A percentile compares a stretch with the other conserved stretches of the same genome.
phyloP scores from a whole-genome alignment of 495 filamentous ascomycete species.

The Cercophora newfieldiana region DNA sequence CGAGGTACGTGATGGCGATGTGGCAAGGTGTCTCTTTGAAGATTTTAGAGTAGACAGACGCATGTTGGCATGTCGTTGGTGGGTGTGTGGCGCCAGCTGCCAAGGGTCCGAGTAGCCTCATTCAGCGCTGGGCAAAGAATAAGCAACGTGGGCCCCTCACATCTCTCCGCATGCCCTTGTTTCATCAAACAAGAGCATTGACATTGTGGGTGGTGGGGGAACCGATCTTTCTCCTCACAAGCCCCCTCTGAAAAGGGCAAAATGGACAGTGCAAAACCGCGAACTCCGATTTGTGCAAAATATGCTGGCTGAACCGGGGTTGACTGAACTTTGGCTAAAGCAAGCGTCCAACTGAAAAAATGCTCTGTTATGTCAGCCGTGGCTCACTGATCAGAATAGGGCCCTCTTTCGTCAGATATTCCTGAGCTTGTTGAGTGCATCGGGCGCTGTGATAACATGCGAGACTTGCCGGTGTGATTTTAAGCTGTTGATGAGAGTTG shows the following conservation, averaged over 20 bases:
- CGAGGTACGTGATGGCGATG: not conserved
- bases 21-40: not conserved
- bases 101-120: conserved; percentile 12
- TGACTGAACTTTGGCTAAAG: not conserved
- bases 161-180: not conserved
- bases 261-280: conserved; percentile 1
- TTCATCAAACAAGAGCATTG: conserved; percentile 19
- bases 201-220: conserved; percentile 6
- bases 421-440: too few relatives aligned
- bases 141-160: conserved; percentile 2
- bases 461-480: too few relatives aligned
- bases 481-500: too few relatives aligned
- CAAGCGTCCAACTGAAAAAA: not conserved
- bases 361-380: not conserved
- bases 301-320: not conserved
- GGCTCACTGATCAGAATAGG: not conserved
- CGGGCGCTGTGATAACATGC: too few relatives aligned
- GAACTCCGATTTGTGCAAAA: not conserved
- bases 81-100: conserved; percentile 4
- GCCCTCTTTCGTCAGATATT: not conserved
- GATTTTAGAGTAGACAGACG: not conserved
- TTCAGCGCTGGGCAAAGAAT: conserved; percentile 1
- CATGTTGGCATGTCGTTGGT: not conserved
- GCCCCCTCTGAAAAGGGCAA: not conserved
- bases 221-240: not conserved